Percentiles rank a stretch among this genome's conserved stretches.
Conservation (phyloP, 495 filamentous ascomycete species). For the Neurospora tetraspora region DNA sequence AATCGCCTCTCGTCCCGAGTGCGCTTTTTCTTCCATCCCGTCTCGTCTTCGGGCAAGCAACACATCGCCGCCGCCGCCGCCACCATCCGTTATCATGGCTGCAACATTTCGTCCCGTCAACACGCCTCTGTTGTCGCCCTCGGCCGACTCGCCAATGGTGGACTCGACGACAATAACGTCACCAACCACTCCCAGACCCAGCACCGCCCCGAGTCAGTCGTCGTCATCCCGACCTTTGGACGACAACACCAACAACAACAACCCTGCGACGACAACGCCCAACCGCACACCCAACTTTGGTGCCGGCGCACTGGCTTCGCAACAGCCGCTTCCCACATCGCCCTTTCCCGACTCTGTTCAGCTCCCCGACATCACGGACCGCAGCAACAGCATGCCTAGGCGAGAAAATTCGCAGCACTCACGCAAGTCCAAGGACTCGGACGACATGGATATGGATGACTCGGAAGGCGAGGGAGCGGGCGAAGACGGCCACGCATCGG, state of each 20-base stretch:
- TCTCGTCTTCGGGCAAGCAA: background rate
- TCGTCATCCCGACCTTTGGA: constrained; percentile 31
- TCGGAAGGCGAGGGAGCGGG: constrained; percentile 46
- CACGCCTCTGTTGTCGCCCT: constrained; percentile 48
- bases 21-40: constrained; percentile 12
- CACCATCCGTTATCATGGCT: constrained; percentile 27
- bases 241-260: constrained; percentile 7
- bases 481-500: constrained; percentile 61
- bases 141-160: constrained; percentile 32
- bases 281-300: constrained; percentile 47
- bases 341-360: constrained; percentile 45
- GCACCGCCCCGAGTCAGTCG: constrained; percentile 33
- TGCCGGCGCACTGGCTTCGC: constrained; percentile 32
- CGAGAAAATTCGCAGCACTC: constrained; percentile 53
- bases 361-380: constrained; percentile 33
- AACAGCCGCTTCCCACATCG: constrained; percentile 51
- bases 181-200: constrained; percentile 51
- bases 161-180: constrained; percentile 47
- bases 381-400: constrained; percentile 27
- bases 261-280: constrained; percentile 41
- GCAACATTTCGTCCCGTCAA: constrained; percentile 68
- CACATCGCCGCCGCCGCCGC: background rate
- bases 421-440: constrained; percentile 53
- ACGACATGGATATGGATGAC: constrained; percentile 69
- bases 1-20: constrained; percentile 7